Evolutionary conservation across 805 yeast genomes (phyloP).

Genomic region (Nakazawaea holstii): DNA sequence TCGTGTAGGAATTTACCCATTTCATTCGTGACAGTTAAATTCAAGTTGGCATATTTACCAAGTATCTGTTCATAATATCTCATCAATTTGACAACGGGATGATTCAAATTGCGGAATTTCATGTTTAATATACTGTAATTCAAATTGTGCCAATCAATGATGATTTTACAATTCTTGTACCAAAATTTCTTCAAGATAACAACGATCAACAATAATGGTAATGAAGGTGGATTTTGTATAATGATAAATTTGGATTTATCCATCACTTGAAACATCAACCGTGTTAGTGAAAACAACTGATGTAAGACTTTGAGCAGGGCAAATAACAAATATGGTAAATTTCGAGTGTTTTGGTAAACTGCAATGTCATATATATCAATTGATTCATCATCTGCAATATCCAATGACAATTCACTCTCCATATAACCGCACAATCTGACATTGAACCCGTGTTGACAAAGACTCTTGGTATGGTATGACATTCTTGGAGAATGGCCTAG

Average conservation of each 20-base stretch:
- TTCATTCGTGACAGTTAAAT: constrained; percentile 74
- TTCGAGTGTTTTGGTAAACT: constrained; percentile 29
- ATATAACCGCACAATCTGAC: constrained; percentile 86
- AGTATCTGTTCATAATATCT: constrained; percentile 58
- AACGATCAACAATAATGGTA: constrained; percentile 71
- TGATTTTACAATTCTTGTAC: constrained; percentile 51
- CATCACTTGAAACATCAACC: constrained; percentile 45
- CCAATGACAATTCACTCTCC: constrained; percentile 48
- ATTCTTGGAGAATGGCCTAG: constrained; percentile 94
- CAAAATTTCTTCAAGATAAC: constrained; percentile 41
- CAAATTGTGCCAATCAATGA: constrained; percentile 96
- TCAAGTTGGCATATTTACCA: constrained; percentile 59
- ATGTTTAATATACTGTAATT: constrained; percentile 79
- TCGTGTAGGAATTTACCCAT: constrained; percentile 58
- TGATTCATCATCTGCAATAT: constrained; percentile 43
- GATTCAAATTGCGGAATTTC: constrained; percentile 45
- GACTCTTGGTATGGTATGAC: constrained; percentile 81
- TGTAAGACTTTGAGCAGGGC: constrained; percentile 50
- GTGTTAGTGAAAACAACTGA: constrained; percentile 46
- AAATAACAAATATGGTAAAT: constrained; percentile 52
- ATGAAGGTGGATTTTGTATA: constrained; percentile 89
- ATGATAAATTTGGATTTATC: constrained; percentile 59
- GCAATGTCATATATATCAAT: constrained; percentile 46
- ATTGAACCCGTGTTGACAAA: constrained; percentile 60
- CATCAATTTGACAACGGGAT: constrained; percentile 59